phyloP scores from a whole-genome alignment of 495 filamentous ascomycete genomes.

The Sabuloglossum arenarium region DNA sequence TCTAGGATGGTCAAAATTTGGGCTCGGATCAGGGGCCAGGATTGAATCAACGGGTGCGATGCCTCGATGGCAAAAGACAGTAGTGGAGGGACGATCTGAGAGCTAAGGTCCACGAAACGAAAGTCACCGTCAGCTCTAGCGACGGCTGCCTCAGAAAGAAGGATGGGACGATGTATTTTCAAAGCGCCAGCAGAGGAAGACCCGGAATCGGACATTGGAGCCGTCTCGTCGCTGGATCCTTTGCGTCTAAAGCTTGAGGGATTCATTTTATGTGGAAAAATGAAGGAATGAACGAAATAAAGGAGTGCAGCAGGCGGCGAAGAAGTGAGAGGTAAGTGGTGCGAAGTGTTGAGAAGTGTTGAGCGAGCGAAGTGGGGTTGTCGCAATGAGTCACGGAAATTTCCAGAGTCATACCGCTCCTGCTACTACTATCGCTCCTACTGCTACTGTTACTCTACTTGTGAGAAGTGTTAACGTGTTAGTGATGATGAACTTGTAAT shows the following conservation, averaged over 20 bases:
- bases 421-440: too few relatives aligned
- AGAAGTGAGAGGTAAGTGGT: neutral
- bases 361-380: too few relatives aligned
- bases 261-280: neutral
- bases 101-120: neutral
- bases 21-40: neutral
- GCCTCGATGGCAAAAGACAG: neutral
- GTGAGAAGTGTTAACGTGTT: too few relatives aligned
- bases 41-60: neutral
- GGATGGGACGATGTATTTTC: neutral
- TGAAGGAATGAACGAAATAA: neutral
- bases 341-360: neutral
- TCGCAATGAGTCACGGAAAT: too few relatives aligned
- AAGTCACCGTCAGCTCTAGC: neutral
- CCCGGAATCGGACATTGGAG: neutral
- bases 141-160: neutral
- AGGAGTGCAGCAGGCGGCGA: neutral
- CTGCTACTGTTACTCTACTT: too few relatives aligned
- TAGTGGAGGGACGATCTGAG: neutral
- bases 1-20: neutral
- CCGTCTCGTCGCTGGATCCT: neutral
- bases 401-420: too few relatives aligned
- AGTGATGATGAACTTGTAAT: too few relatives aligned
- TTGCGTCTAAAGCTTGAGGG: neutral
- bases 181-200: neutral